These are phyloP conservation scores for Lophium mytilinum DNA, from an alignment of 495 filamentous ascomycete species.

Conservation along the genomic window DNA sequence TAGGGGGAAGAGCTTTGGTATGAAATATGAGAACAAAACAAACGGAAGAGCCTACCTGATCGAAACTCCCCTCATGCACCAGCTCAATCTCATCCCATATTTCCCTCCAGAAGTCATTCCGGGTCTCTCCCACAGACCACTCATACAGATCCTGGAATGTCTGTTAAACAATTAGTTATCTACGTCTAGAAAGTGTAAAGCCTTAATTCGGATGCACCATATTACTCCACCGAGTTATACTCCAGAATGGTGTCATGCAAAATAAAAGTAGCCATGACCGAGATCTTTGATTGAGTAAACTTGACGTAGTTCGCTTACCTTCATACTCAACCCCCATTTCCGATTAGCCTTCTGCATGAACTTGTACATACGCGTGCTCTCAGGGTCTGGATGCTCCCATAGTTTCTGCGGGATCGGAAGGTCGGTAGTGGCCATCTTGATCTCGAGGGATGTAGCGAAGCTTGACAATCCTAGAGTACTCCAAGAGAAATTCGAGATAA, in stretches of 20 bases:
- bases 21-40: neutral
- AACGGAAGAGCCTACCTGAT: slow-evolving; percentile 11
- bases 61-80: slow-evolving; percentile 48
- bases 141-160: slow-evolving; percentile 57
- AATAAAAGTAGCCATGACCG: too few species aligned
- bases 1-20: neutral
- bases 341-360: slow-evolving; percentile 33
- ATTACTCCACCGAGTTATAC: too few species aligned
- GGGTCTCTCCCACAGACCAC: slow-evolving; percentile 49
- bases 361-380: slow-evolving; percentile 25
- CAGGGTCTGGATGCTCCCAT: slow-evolving; percentile 33
- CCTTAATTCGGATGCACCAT: too few species aligned
- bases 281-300: too few species aligned
- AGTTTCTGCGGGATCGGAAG: slow-evolving; percentile 28
- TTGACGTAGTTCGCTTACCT: slow-evolving; percentile 9
- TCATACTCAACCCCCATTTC: slow-evolving; percentile 21
- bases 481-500: neutral
- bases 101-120: slow-evolving; percentile 59
- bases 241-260: too few species aligned
- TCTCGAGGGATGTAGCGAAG: neutral
- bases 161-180: slow-evolving; percentile 25
- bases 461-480: neutral
- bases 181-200: neutral
- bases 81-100: slow-evolving; percentile 51
- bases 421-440: neutral